Percentiles rank a stretch among this genome's conserved stretches.
These are phyloP conservation scores for Ceratobasidium sp. DNA, from an alignment of 1,284 basidiomycete species.

Conservation along the genomic window DNA sequence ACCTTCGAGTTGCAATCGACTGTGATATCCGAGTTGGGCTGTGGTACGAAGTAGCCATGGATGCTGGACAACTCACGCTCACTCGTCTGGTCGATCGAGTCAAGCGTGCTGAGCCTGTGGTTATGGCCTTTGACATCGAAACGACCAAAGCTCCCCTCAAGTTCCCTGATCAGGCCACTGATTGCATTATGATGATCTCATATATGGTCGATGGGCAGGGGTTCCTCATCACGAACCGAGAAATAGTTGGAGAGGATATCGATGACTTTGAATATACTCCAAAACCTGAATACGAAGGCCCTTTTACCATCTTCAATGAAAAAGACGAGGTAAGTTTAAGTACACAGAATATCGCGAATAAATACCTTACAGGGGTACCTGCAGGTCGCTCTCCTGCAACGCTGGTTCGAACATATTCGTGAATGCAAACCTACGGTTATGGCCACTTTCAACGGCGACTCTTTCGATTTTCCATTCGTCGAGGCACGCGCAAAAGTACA, in stretches of 20 bases:
- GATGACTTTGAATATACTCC: slow-evolving; percentile 99
- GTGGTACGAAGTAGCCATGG: slow-evolving; percentile 91
- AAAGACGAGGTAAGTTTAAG: slow-evolving; percentile 73
- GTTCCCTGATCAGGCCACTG: slow-evolving; percentile 93
- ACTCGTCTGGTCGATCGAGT: slow-evolving; percentile 79
- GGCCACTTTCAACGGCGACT: slow-evolving; percentile 99
- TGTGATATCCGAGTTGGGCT: slow-evolving; percentile 96
- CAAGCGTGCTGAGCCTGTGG: slow-evolving; percentile 97
- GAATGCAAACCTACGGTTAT: slow-evolving; percentile 95
- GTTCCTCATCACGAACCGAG: slow-evolving; percentile 95
- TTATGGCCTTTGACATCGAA: slow-evolving; percentile 99
- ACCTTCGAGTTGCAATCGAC: slow-evolving; percentile 97
- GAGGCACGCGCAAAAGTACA: slow-evolving; percentile 83
- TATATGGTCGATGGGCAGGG: slow-evolving; percentile 98
- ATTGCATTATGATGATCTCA: slow-evolving; percentile 99
- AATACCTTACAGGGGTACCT: not conserved
- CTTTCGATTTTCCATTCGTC: slow-evolving; percentile 99
- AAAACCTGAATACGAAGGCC: slow-evolving; percentile 96
- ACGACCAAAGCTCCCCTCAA: slow-evolving; percentile 98
- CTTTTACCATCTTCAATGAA: slow-evolving; percentile 96
- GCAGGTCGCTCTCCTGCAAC: slow-evolving; percentile 75
- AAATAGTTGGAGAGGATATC: slow-evolving; percentile 97
- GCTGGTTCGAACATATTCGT: slow-evolving; percentile 94
- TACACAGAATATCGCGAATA: not conserved
- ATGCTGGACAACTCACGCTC: slow-evolving; percentile 81